Base-by-base conservation (phyloP, 208 protist species). In the Novymonas esmeraldas region DNA sequence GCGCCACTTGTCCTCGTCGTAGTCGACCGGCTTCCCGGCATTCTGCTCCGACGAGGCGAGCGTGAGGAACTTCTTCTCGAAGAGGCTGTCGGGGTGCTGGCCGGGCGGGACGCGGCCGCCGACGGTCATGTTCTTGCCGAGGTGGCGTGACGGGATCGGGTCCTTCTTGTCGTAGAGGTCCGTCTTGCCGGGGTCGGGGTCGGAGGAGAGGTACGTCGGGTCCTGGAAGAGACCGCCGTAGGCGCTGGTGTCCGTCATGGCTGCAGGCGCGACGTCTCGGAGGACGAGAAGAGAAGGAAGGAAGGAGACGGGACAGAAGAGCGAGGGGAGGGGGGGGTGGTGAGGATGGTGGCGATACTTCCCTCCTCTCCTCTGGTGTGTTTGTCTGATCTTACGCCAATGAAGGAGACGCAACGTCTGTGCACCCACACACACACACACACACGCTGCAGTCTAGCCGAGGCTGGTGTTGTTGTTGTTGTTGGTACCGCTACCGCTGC, bases 211-310 rank as follows among this genome's bases (percentile, higher is more conserved):
- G 59, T 81, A 89, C 52, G 88, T 68, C 20, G 87, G 90, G 78
- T 96, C 90, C 42, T 88, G 79, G 58, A 96, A 96, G 29, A 95
- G 78, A 59, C 90, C 90, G 4, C 90, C 90, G 67, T 93, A 95
- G n/a, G 71, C 81, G 70, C 87, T 95, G 50, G 81, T 76, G 38
- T 90, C 79, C 33, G 81, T 92, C 84, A 93, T 93, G 6, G 67
- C 45, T 38, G 20, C n/a, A 59, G 54, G 18, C 22, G n/a, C n/a
- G n/a, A n/a, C n/a, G n/a, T n/a, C n/a, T n/a, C n/a, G n/a, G n/a
- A n/a, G n/a, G n/a, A n/a, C n/a, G n/a, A n/a, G n/a, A n/a, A n/a
- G n/a, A n/a, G n/a, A n/a, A n/a, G n/a, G n/a, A n/a, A n/a, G n/a
- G n/a, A 29, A 14, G 54, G 42, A 10, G 10, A 3, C 20, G 28